Evolutionary conservation across 257 asterid species (phyloP), one percentile per base, ranked within the genome.

Genomic region (Salvia hispanica): DNA sequence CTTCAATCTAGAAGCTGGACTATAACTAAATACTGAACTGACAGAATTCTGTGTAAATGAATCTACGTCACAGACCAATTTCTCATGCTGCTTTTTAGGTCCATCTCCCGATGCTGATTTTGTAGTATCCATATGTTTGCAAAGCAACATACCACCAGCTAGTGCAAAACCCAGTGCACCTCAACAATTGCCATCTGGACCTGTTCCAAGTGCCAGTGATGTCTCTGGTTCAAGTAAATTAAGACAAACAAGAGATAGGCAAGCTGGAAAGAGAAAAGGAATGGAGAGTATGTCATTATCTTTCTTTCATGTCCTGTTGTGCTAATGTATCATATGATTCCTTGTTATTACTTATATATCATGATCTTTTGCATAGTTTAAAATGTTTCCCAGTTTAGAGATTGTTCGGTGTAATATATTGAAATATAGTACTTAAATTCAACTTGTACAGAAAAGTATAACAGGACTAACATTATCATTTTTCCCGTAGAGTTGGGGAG

Each of bases 51-150:
- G 9, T 0, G 52, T 18, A 61, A 21, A 11, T 42, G 39, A 34
- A 34, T 34, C 6, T 4, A 5, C 6, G 39, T 3, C 6, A 5
- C 39, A 34, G 39, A 34, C 39, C 64, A 12, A 48, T 62, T 58
- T 28, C 64, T 64, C 48, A 8, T 64, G 56, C 63, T 78, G 71
- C 16, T 60, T 61, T 74, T 69, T 76, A 93, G 99, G 99, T 71
- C 99, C 97, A 31, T 81, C 92, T 6, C 99, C 96, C 6, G 95
- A 91, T 72, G 89, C 85, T 46, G 97, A 93, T 79, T 78, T 86
- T 75, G 95, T 93, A 72, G 75, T 93, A 79, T 88, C 97, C 57
- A 77, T 91, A 81, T 91, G 95, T 62, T 81, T 93, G 88, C 96
- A 91, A 88, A 88, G 91, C 83, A 91, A 86, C 75, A 64, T 91